Base-by-base conservation (phyloP, 805 yeast genomes). In the Candida multigemmis region DNA sequence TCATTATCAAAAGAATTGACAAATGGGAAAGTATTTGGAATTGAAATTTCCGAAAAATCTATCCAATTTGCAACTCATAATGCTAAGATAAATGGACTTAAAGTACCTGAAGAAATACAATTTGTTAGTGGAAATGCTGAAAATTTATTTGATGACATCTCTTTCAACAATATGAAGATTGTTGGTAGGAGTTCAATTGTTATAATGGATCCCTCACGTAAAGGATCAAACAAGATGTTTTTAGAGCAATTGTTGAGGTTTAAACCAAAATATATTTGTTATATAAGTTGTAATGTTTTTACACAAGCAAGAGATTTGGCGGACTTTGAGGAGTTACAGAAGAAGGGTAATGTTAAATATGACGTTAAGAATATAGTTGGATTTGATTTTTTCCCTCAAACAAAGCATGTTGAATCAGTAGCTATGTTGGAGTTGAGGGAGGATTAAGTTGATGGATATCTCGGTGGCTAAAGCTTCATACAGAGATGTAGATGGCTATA, bases 361-460 rank as follows among this genome's bases (percentile, higher is more conserved):
- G 33, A 28, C 24, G 40, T 54, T 3, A 40, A 35, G 26, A 42
- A 41, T 6, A 38, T 64, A 4, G 40, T 40, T 6, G 69, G 69
- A 5, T 62, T 61, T 38, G 70, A 64, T 38, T 64, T 64, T 38
- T 63, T 63, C 41, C 77, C 77, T 3, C 77, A 71, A 36, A 70
- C 77, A 1, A 70, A 68, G 35, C 77, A 71, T 37, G 74, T 71
- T 18, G 77, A 71, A 46, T 54, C 73, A 20, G 66, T 71, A 16
- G 75, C 74, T 1, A 53, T 71, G 6, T 40, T 71, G 18, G 54
- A 55, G 30, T 31, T 39, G 22, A 19, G 25, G 13, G 8, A 27
- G n/a, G n/a, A n/a, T n/a, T n/a, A n/a, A n/a, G n/a, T n/a, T n/a
- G n/a, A n/a, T n/a, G n/a, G n/a, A n/a, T n/a, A n/a, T n/a, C n/a